Conservation (phyloP, 1,284 basidiomycete genomes). For the Rhodotorula glutinis region DNA sequence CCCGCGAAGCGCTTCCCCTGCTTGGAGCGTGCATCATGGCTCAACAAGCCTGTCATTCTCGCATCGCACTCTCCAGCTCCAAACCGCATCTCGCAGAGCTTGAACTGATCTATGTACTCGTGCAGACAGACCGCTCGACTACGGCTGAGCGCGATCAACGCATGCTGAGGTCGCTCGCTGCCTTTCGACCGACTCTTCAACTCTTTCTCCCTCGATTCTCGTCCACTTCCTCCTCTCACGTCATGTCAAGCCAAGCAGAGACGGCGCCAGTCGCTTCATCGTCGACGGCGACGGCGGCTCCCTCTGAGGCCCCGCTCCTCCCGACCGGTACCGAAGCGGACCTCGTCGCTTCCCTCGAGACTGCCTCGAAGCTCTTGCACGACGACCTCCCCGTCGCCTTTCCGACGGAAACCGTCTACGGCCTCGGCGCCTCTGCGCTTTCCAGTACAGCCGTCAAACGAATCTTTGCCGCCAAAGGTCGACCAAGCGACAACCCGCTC, state of each 20-base stretch:
- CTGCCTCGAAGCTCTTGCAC: slow-evolving; percentile 25
- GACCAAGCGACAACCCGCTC: slow-evolving; percentile 93
- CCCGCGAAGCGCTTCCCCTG: too few relatives aligned
- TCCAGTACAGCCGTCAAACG: slow-evolving; percentile 61
- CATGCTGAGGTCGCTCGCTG: background rate
- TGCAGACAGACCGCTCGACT: too few relatives aligned
- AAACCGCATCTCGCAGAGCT: too few relatives aligned
- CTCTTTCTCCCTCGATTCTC: background rate
- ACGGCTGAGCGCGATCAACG: too few relatives aligned
- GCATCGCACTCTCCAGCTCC: too few relatives aligned
- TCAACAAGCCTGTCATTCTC: too few relatives aligned
- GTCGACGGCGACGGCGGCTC: background rate
- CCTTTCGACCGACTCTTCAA: background rate
- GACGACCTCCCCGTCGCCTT: slow-evolving; percentile 65
- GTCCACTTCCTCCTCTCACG: background rate
- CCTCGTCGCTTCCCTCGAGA: slow-evolving; percentile 20
- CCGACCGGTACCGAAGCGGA: background rate
- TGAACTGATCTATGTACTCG: too few relatives aligned
- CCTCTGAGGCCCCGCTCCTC: slow-evolving; percentile 19
- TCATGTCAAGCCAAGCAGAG: background rate
- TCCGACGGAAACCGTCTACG: slow-evolving; percentile 98
- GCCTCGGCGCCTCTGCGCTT: slow-evolving; percentile 83
- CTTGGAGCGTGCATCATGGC: too few relatives aligned
- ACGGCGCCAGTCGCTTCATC: background rate
- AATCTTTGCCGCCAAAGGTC: slow-evolving; percentile 87